Conservation (phyloP, 1,139 yeast genomes). For the Torulaspora pretoriensis region DNA sequence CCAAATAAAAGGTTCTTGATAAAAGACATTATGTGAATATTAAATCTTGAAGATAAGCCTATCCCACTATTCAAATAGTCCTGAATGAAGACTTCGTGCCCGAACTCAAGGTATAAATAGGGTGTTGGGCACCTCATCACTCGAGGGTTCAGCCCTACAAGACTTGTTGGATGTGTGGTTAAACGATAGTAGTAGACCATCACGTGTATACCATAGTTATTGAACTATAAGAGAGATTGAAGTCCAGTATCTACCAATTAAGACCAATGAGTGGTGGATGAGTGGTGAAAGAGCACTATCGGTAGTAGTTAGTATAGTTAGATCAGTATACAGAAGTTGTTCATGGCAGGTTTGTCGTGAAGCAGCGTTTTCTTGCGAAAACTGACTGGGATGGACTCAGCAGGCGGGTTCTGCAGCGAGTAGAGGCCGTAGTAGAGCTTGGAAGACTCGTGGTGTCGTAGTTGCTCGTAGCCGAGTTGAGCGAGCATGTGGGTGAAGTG, state of each 20-base stretch:
- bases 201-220: conserved; percentile 1
- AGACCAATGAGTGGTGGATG: no score
- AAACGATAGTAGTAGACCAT: not conserved
- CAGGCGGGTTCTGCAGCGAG: conserved; percentile 31
- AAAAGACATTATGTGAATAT: conserved; percentile 37
- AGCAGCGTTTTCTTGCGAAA: conserved; percentile 43
- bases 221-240: no score
- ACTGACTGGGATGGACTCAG: conserved; percentile 11
- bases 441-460: conserved; percentile 53
- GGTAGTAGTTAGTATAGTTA: not conserved
- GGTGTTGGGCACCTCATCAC: not conserved
- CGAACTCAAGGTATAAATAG: not conserved
- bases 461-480: conserved; percentile 52
- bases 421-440: conserved; percentile 80
- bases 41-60: not conserved
- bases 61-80: not conserved
- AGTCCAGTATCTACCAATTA: no score
- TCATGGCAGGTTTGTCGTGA: conserved; percentile 50
- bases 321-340: conserved; percentile 54
- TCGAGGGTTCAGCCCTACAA: conserved; percentile 1
- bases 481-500: conserved; percentile 45
- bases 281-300: no score
- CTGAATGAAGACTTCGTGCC: not conserved
- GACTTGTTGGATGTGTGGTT: not conserved
- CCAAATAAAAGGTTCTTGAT: conserved; percentile 39